phyloP scores from a whole-genome alignment of 345 rosid species.

The Dovyalis caffra region DNA sequence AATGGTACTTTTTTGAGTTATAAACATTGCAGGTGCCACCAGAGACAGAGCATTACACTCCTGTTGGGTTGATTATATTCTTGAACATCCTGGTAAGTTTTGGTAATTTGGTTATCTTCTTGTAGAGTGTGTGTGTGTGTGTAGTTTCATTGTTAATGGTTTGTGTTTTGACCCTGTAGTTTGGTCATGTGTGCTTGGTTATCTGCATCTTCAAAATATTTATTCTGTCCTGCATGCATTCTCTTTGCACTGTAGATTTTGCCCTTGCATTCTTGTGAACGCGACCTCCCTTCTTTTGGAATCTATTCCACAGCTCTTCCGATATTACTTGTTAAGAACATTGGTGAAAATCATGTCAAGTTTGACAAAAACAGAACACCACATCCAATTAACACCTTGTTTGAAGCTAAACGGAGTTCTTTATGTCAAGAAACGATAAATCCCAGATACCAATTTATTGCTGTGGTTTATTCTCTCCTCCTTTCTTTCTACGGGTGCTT shows the following conservation, averaged over 20 bases:
- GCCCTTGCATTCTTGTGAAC: background rate
- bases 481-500: background rate
- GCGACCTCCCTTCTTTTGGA: too few species aligned
- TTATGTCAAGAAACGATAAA: background rate
- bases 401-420: slow-evolving; percentile 6
- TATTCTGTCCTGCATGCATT: background rate
- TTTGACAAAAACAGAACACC: background rate
- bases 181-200: too few species aligned
- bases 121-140: background rate
- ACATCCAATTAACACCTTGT: background rate
- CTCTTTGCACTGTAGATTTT: background rate
- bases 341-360: background rate
- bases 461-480: background rate
- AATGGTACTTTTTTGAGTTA: slow-evolving; percentile 20
- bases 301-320: background rate
- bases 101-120: background rate
- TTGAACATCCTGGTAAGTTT: slow-evolving; percentile 6
- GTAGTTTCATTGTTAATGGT: background rate
- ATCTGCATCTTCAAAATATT: background rate
- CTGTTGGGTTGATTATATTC: background rate
- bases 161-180: background rate
- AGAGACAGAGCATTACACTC: background rate
- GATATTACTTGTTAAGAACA: background rate
- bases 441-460: background rate
- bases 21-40: slow-evolving; percentile 39